These are phyloP conservation scores for Colletotrichum sp. DNA, from an alignment of 2,329 filamentous ascomycete species.

Conservation along the genomic window DNA sequence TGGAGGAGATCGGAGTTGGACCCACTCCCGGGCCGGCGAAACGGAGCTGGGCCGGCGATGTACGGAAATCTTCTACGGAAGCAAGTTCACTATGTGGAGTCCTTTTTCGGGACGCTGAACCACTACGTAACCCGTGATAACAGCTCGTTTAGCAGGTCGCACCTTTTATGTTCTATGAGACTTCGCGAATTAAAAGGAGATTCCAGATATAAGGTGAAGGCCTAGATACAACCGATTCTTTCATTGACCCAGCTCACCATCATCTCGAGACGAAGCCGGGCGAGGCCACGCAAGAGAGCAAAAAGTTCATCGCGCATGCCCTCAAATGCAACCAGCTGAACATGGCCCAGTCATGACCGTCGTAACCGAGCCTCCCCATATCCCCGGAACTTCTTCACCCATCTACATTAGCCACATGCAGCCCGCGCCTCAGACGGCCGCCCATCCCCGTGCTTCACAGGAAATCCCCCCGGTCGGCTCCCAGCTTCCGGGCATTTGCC, in stretches of 20 bases:
- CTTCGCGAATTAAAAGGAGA: not conserved
- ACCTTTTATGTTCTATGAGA: fast-evolving
- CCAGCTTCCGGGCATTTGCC: not conserved
- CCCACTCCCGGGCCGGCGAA: not conserved
- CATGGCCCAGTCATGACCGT: not conserved
- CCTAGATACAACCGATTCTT: not conserved
- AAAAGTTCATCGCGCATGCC: fast-evolving
- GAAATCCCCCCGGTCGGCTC: not conserved
- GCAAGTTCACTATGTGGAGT: fast-evolving
- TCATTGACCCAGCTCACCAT: not conserved
- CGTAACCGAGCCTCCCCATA: not conserved
- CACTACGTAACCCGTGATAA: fast-evolving
- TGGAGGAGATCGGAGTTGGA: fast-evolving
- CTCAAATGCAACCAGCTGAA: fast-evolving
- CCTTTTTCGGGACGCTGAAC: fast-evolving
- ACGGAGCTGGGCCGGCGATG: not conserved
- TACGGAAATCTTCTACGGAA: not conserved
- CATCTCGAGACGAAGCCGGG: fast-evolving
- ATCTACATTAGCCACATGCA: not conserved
- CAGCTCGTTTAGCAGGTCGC: fast-evolving
- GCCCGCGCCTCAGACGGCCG: not conserved
- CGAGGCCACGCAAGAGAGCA: not conserved
- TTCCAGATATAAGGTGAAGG: not conserved
- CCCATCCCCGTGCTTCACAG: not conserved
- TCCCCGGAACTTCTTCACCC: not conserved